Evolutionary conservation across 2,329 filamentous ascomycete species (phyloP).

Genomic region (Arachnomyces sp.): DNA sequence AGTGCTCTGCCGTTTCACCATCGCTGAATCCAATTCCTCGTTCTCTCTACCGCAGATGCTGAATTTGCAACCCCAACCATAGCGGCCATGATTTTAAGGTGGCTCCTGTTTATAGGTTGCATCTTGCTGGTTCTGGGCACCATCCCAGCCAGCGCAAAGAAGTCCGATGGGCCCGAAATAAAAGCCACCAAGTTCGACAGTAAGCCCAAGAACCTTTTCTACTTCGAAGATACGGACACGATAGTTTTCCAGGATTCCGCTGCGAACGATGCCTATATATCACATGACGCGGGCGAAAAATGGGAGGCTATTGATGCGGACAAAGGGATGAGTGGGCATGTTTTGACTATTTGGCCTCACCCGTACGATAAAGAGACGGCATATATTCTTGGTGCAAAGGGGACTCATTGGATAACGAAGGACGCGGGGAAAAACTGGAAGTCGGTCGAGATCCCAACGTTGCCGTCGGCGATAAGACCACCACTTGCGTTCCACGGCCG

Average conservation of each 20-base stretch:
- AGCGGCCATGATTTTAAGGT: slow-evolving; percentile 32
- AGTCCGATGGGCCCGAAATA: slow-evolving; percentile 57
- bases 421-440: slow-evolving; percentile 78
- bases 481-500: slow-evolving; percentile 71
- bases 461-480: slow-evolving; percentile 48
- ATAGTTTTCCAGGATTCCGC: slow-evolving; percentile 65
- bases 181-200: slow-evolving; percentile 58
- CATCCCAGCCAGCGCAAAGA: slow-evolving; percentile 39
- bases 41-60: slow-evolving; percentile 3
- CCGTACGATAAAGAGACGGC: slow-evolving; percentile 71
- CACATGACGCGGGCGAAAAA: slow-evolving; percentile 67
- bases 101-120: slow-evolving; percentile 41
- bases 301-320: slow-evolving; percentile 64
- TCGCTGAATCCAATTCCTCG: background rate
- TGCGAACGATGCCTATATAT: slow-evolving; percentile 64
- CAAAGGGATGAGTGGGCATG: slow-evolving; percentile 41
- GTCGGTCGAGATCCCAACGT: slow-evolving; percentile 57
- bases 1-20: too few relatives aligned
- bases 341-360: slow-evolving; percentile 63
- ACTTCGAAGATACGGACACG: slow-evolving; percentile 83
- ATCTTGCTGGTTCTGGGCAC: slow-evolving; percentile 46
- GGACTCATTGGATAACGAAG: slow-evolving; percentile 72
- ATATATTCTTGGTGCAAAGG: slow-evolving; percentile 64
- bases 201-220: slow-evolving; percentile 64
- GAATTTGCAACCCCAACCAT: slow-evolving; percentile 16